phyloP scores from a whole-genome alignment of 331 rosid species.

The Prunus yedoensis region DNA sequence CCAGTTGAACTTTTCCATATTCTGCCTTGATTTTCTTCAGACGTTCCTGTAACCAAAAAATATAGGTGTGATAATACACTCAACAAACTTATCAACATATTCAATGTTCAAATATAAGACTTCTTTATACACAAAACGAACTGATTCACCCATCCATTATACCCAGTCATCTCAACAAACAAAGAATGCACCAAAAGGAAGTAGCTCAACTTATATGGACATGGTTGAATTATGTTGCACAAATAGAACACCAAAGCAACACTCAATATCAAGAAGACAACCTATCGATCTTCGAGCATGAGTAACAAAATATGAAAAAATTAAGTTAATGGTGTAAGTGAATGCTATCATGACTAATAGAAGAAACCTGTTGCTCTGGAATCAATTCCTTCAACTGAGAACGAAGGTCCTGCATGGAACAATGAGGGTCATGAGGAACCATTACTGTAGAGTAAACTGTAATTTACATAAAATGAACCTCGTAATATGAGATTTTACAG shows the following conservation, averaged over 20 bases:
- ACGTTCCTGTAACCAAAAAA: conserved; percentile 68
- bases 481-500: neutral
- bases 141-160: neutral
- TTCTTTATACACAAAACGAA: neutral
- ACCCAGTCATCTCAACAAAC: neutral
- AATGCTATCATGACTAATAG: conserved; percentile 1
- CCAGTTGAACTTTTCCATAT: conserved; percentile 81
- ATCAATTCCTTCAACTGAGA: conserved; percentile 80
- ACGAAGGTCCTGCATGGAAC: conserved; percentile 67
- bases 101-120: neutral
- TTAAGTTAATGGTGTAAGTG: too few species aligned
- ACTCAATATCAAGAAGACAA: neutral
- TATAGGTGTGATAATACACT: neutral
- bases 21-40: conserved; percentile 81
- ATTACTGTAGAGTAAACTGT: neutral
- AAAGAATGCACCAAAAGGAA: neutral
- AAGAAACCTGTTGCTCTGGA: conserved; percentile 88
- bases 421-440: conserved; percentile 13
- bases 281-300: neutral
- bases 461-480: neutral
- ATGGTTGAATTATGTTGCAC: neutral
- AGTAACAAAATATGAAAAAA: neutral
- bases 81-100: neutral
- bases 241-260: neutral
- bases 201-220: neutral